These are phyloP conservation scores for Drechslerella coelobrocha DNA, from an alignment of 2,329 filamentous ascomycete genomes.

Conservation along the genomic window DNA sequence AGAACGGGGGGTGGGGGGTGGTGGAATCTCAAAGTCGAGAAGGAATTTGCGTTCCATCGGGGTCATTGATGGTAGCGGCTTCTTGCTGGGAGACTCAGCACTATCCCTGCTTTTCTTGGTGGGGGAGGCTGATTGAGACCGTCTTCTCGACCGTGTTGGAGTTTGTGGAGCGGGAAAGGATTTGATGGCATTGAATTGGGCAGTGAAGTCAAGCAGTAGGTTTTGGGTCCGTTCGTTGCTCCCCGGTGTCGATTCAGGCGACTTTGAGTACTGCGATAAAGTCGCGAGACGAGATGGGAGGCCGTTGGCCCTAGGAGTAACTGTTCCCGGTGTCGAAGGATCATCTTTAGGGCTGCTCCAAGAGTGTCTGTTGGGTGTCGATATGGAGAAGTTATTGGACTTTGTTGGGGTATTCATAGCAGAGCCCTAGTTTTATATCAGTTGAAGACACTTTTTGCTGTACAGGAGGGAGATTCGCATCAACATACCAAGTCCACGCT, in stretches of 20 bases:
- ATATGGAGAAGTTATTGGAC: conserved; percentile 29
- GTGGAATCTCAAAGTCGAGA: conserved; percentile 91
- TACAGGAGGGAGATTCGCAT: not conserved
- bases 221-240: conserved; percentile 68
- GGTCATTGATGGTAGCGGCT: conserved; percentile 25
- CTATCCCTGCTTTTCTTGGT: conserved; percentile 57
- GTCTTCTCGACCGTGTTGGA: conserved; percentile 61
- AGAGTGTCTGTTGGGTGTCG: conserved; percentile 36
- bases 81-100: conserved; percentile 47
- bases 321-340: conserved; percentile 37
- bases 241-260: conserved; percentile 63
- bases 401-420: conserved; percentile 39
- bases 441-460: not conserved
- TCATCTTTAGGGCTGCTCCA: conserved; percentile 47
- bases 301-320: conserved; percentile 29
- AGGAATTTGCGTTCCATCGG: conserved; percentile 66
- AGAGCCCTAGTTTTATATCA: conserved; percentile 25
- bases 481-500: conserved; percentile 33
- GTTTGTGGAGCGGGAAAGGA: conserved; percentile 62
- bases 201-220: conserved; percentile 85
- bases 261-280: conserved; percentile 56
- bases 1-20: conserved; percentile 87
- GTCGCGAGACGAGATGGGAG: conserved; percentile 37
- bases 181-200: conserved; percentile 68
- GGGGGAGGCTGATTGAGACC: conserved; percentile 58